These are phyloP conservation scores for Salix brachista DNA, from an alignment of 345 rosid species.

Conservation along the genomic window DNA sequence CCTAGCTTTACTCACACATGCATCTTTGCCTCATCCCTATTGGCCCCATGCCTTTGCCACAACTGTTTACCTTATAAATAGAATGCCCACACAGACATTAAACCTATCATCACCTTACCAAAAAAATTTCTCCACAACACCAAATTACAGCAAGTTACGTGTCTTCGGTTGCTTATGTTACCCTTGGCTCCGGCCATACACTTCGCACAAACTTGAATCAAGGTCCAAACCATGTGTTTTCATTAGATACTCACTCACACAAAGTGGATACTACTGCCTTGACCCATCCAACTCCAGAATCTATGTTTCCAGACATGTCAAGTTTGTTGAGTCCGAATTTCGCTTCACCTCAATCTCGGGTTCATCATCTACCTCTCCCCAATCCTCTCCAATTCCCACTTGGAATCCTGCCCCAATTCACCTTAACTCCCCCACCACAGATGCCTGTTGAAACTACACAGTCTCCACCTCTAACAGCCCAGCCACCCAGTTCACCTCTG, in stretches of 20 bases:
- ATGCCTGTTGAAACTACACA: no score
- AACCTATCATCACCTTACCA: neutral
- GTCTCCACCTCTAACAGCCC: no score
- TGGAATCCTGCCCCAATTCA: fast-evolving
- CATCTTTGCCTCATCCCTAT: fast-evolving
- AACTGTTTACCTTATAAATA: no score
- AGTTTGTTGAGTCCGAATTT: no score
- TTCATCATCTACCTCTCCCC: fast-evolving
- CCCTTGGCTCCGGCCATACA: neutral
- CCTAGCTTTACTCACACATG: neutral
- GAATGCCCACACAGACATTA: neutral
- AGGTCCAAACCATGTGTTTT: neutral
- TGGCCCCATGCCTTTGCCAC: no score
- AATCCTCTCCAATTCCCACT: fast-evolving
- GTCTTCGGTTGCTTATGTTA: no score
- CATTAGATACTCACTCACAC: neutral
- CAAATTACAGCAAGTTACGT: neutral
- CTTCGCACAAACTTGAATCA: neutral
- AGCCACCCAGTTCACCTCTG: no score
- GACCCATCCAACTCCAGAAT: neutral
- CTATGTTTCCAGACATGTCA: neutral
- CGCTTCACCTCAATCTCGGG: no score
- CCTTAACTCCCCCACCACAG: no score
- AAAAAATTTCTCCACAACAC: neutral
- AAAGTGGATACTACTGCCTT: no score